Evolutionary conservation across 768 basidiomycete genomes (phyloP).

Genomic region (Termitomyces sp.): DNA sequence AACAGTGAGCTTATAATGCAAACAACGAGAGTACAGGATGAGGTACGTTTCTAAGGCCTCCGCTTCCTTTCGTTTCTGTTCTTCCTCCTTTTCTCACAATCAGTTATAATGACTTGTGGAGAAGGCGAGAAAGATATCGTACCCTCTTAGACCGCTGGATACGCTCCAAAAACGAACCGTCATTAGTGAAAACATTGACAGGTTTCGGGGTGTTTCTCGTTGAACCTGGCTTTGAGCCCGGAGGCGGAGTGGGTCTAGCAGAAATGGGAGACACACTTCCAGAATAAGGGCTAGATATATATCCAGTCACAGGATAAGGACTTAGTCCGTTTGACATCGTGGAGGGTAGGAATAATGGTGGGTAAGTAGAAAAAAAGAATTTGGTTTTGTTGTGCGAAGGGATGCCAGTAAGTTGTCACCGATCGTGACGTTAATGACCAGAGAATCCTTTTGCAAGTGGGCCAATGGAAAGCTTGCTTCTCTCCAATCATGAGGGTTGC

Average conservation of each 20-base stretch:
- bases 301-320: background rate
- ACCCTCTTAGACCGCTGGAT: conserved; percentile 54
- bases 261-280: conserved; percentile 10
- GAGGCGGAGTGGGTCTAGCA: conserved; percentile 5
- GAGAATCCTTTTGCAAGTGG: background rate
- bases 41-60: conserved; percentile 40
- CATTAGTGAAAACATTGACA: conserved; percentile 59
- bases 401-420: background rate
- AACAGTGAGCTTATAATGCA: conserved; percentile 1
- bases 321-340: conserved; percentile 9
- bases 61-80: conserved; percentile 49
- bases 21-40: background rate
- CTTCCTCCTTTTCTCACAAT: conserved; percentile 39
- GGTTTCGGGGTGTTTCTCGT: conserved; percentile 36
- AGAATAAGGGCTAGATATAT: conserved; percentile 8
- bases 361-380: background rate
- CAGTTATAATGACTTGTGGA: background rate
- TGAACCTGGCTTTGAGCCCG: conserved; percentile 10
- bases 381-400: background rate
- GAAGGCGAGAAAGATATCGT: background rate
- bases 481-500: conserved; percentile 49
- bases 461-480: background rate
- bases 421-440: background rate
- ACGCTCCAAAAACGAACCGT: conserved; percentile 63
- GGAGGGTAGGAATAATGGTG: background rate